phyloP scores from a whole-genome alignment of 768 basidiomycete species.

The Candolleomyces aberdarensis region DNA sequence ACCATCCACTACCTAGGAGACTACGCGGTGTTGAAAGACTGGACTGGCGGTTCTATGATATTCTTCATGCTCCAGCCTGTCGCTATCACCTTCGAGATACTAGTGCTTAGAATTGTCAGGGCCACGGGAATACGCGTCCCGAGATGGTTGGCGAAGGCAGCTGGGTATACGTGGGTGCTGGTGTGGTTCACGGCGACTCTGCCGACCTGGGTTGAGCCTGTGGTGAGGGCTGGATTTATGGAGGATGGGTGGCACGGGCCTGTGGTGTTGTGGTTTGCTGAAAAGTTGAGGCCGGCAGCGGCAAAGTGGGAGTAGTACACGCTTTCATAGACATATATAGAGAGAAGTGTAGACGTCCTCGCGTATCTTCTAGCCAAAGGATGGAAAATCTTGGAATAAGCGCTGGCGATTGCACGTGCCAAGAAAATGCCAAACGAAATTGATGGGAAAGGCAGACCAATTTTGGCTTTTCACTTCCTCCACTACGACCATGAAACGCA shows the following conservation, averaged over 20 bases:
- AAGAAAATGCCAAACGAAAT: neutral
- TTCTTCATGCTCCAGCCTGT: constrained; percentile 30
- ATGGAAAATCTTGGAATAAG: too few species aligned
- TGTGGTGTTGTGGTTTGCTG: neutral
- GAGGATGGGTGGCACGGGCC: constrained; percentile 1
- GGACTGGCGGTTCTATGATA: constrained; percentile 17
- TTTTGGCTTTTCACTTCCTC: neutral
- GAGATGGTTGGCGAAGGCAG: neutral
- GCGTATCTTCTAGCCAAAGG: too few species aligned
- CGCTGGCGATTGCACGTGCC: neutral
- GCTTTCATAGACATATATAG: too few species aligned
- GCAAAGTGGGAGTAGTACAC: too few species aligned
- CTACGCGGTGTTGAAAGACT: constrained; percentile 20
- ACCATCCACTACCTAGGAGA: constrained; percentile 27
- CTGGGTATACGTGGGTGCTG: constrained; percentile 11
- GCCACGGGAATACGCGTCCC: neutral
- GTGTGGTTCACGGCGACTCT: constrained; percentile 9
- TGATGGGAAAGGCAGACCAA: neutral
- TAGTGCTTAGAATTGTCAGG: constrained; percentile 13
- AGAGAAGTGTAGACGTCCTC: too few species aligned
- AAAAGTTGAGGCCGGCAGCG: neutral
- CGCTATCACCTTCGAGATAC: constrained; percentile 25
- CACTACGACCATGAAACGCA: constrained; percentile 1
- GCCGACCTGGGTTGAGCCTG: constrained; percentile 9
- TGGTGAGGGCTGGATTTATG: constrained; percentile 7